Percentiles rank a stretch among this genome's conserved stretches.
phyloP scores from a whole-genome alignment of 768 basidiomycete genomes.

The Leucocoprinus leucothites region DNA sequence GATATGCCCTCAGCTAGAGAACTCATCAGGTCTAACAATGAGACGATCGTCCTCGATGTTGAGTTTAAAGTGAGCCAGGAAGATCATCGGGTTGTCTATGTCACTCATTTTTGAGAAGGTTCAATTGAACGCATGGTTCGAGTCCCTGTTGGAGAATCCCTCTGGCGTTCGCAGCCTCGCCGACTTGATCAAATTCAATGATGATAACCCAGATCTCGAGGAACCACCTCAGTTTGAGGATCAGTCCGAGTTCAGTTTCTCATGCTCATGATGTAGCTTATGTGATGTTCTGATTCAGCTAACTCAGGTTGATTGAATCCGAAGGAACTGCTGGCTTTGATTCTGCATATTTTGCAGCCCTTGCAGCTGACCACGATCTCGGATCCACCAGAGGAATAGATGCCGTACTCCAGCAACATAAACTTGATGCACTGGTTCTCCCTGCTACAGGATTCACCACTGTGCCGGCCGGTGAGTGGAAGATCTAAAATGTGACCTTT shows the following conservation, averaged over 20 bases:
- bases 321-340: constrained; percentile 40
- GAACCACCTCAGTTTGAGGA: constrained; percentile 33
- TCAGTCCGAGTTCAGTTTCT: constrained; percentile 32
- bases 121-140: constrained; percentile 48
- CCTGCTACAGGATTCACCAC: constrained; percentile 40
- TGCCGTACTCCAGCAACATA: constrained; percentile 39
- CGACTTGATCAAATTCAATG: constrained; percentile 57
- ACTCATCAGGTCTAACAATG: constrained; percentile 45
- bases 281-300: neutral
- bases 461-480: constrained; percentile 32
- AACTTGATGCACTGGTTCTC: constrained; percentile 51
- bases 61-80: constrained; percentile 55
- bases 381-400: constrained; percentile 55
- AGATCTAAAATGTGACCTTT: constrained; percentile 13
- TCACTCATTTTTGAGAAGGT: constrained; percentile 30
- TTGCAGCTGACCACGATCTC: constrained; percentile 42
- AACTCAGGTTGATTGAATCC: constrained; percentile 32
- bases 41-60: constrained; percentile 48
- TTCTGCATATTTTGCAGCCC: constrained; percentile 39
- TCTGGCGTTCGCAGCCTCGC: constrained; percentile 53
- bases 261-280: neutral
- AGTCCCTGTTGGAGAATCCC: constrained; percentile 47
- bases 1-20: constrained; percentile 56
- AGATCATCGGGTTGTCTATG: neutral
- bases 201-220: constrained; percentile 49